Evolutionary conservation across 176 grass and related monocot species (phyloP).

Genomic region (Paspalum notatum): DNA sequence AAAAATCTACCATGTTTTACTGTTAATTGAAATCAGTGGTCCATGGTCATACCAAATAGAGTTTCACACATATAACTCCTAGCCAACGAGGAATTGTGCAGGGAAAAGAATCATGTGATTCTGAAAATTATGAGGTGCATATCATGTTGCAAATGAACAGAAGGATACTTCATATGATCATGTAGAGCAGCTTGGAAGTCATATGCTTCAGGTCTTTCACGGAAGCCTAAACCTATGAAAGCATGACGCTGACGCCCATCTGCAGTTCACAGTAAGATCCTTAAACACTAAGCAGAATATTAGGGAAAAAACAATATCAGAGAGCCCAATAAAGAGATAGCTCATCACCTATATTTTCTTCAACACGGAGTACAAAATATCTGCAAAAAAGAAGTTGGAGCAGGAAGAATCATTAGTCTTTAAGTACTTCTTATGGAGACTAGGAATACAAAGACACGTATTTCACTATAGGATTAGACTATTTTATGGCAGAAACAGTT

Average conservation of each 20-base stretch:
- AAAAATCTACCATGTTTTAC: neutral
- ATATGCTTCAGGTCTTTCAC: constrained; percentile 97
- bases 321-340: constrained; percentile 22
- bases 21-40: neutral
- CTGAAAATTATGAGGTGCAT: neutral
- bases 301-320: neutral
- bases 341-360: constrained; percentile 89
- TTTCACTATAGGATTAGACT: neutral
- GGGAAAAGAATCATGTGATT: constrained; percentile 2
- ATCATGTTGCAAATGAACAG: constrained; percentile 33
- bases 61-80: constrained; percentile 5
- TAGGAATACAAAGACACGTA: neutral
- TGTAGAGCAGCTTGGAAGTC: constrained; percentile 99
- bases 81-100: neutral
- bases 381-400: constrained; percentile 47
- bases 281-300: constrained; percentile 22
- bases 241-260: constrained; percentile 90
- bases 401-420: constrained; percentile 31
- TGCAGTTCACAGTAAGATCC: constrained; percentile 39
- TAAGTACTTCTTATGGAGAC: neutral
- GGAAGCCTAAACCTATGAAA: constrained; percentile 96
- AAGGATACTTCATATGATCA: constrained; percentile 99
- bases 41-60: neutral
- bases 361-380: constrained; percentile 92
- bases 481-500: constrained; percentile 23